phyloP scores from a whole-genome alignment of 1,284 basidiomycete genomes.

The Inonotus obliquus region DNA sequence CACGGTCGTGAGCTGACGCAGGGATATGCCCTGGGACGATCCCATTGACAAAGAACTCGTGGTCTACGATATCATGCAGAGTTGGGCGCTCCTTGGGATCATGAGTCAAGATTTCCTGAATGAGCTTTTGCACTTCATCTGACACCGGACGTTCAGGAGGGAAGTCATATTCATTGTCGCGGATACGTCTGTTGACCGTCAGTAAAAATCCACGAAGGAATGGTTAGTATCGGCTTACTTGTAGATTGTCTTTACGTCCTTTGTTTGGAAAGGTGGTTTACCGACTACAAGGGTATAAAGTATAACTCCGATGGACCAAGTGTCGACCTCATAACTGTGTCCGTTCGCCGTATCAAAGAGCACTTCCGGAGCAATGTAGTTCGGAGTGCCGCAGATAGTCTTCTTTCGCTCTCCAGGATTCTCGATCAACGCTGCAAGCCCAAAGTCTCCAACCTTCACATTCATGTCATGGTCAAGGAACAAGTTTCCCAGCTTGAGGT shows the following conservation, averaged over 20 bases:
- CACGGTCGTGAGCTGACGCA: conserved; percentile 64
- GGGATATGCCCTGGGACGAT: conserved; percentile 82
- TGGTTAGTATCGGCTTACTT: conserved; percentile 46
- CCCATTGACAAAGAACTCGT: conserved; percentile 83
- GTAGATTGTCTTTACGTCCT: conserved; percentile 94
- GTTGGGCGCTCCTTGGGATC: conserved; percentile 79
- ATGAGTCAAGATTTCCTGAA: conserved; percentile 82
- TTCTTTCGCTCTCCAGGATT: conserved; percentile 96
- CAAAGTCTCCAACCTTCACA: conserved; percentile 96
- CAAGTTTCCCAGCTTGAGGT: conserved; percentile 93
- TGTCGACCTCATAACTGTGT: conserved; percentile 97
- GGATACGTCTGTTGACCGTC: conserved; percentile 69
- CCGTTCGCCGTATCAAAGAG: conserved; percentile 94
- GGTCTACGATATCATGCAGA: conserved; percentile 81
- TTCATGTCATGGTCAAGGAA: conserved; percentile 93
- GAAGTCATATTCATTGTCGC: conserved; percentile 92
- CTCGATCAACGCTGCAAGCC: conserved; percentile 94
- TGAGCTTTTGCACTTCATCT: conserved; percentile 69
- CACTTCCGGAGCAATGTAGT: conserved; percentile 98
- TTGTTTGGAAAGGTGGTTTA: conserved; percentile 95
- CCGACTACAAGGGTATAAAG: conserved; percentile 94
- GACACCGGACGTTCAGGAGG: conserved; percentile 77
- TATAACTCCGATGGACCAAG: conserved; percentile 97
- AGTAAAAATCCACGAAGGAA: neutral
- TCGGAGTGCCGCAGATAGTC: conserved; percentile 98